Percentiles rank a stretch among this genome's conserved stretches.
Evolutionary conservation across 2,329 filamentous ascomycete genomes (phyloP).

Genomic region (Ascochyta clinopodiicola): DNA sequence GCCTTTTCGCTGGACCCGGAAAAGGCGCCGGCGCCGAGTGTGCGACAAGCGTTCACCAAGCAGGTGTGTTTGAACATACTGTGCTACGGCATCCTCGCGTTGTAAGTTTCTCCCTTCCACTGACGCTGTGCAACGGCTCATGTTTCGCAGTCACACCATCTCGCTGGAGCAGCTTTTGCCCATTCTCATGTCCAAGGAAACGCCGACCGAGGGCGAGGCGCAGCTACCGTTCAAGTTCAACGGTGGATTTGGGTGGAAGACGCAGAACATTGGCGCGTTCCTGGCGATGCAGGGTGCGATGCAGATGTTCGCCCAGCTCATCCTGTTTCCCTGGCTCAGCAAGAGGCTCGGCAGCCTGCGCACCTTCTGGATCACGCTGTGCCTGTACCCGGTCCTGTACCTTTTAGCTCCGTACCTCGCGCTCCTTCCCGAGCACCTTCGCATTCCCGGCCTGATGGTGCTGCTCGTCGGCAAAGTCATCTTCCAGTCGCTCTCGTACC

Average conservation of each 20-base stretch:
- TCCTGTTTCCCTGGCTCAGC: constrained; percentile 82
- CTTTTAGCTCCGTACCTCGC: constrained; percentile 87
- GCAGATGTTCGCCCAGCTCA: constrained; percentile 83
- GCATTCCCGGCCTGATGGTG: constrained; percentile 76
- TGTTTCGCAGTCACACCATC: constrained; percentile 79
- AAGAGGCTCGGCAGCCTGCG: constrained; percentile 77
- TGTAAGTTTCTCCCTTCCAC: constrained; percentile 63
- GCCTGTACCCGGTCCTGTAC: constrained; percentile 88
- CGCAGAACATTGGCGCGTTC: constrained; percentile 85
- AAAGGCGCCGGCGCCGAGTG: constrained; percentile 25
- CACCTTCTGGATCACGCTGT: constrained; percentile 80
- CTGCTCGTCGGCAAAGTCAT: constrained; percentile 92
- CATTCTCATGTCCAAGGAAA: constrained; percentile 80
- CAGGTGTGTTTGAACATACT: constrained; percentile 87
- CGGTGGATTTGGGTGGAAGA: constrained; percentile 83
- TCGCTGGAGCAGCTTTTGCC: constrained; percentile 94
- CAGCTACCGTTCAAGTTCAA: constrained; percentile 85
- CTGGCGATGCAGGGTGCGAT: constrained; percentile 88
- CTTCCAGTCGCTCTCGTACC: constrained; percentile 88
- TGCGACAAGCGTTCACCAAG: constrained; percentile 74
- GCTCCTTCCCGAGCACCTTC: constrained; percentile 74
- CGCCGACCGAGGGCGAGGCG: constrained; percentile 56
- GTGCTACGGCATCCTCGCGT: constrained; percentile 90
- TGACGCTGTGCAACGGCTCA: constrained; percentile 30
- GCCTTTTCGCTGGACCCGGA: constrained; percentile 46